These are phyloP conservation scores for Leersia perrieri DNA, from an alignment of 176 grass and related monocot genomes.

Conservation along the genomic window DNA sequence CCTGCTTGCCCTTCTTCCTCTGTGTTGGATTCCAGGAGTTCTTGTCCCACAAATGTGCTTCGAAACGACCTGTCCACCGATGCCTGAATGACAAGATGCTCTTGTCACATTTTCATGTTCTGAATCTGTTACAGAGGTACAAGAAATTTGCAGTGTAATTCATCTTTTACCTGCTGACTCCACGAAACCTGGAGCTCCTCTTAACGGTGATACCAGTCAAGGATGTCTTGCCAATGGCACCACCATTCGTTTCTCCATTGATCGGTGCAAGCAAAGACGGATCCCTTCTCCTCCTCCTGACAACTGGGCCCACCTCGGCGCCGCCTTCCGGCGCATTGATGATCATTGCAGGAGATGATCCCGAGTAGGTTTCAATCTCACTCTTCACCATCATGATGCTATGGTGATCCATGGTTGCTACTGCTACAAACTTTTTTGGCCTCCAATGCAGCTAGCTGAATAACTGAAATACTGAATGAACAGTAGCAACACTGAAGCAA, in stretches of 20 bases:
- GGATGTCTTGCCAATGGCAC: conserved; percentile 30
- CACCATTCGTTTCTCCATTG: not conserved
- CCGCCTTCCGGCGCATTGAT: not conserved
- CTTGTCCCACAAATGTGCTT: conserved; percentile 80
- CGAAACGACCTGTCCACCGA: conserved; percentile 61
- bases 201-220: conserved; percentile 37
- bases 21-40: conserved; percentile 69
- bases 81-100: conserved; percentile 34
- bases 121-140: not conserved
- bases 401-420: not conserved
- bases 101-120: not conserved
- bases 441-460: not conserved
- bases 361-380: conserved; percentile 40
- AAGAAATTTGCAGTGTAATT: not conserved
- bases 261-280: conserved; percentile 25
- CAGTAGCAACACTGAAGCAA: not conserved
- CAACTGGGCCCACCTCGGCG: not conserved
- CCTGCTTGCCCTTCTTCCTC: conserved; percentile 76
- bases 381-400: conserved; percentile 44
- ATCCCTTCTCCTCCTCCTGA: conserved; percentile 43
- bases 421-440: not conserved
- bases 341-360: not conserved
- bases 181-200: conserved; percentile 70
- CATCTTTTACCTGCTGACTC: conserved; percentile 52
- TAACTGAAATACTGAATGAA: not conserved